These are phyloP conservation scores for Cladosporium sp. DNA, from an alignment of 2,329 filamentous ascomycete genomes.

Conservation along the genomic window DNA sequence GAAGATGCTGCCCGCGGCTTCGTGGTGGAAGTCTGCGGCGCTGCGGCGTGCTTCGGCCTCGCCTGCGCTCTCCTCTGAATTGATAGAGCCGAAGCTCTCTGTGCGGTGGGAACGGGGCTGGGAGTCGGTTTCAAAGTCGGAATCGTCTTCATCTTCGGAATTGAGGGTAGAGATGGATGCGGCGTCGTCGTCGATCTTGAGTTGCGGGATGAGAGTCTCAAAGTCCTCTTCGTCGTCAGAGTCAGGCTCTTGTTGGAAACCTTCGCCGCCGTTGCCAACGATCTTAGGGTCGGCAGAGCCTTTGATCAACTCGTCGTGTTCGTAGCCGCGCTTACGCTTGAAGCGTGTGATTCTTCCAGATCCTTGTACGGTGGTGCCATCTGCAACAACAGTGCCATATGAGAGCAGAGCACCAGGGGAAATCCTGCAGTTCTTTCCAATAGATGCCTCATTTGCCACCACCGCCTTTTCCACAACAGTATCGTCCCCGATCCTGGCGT, in stretches of 20 bases:
- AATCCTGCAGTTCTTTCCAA: constrained; percentile 68
- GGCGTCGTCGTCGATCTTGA: constrained; percentile 28
- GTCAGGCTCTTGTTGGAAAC: constrained; percentile 56
- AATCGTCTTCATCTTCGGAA: constrained; percentile 41
- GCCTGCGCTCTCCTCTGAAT: constrained; percentile 55
- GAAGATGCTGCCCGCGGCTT: constrained; percentile 80
- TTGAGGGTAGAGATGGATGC: constrained; percentile 60
- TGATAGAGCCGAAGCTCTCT: constrained; percentile 54
- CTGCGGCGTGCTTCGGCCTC: constrained; percentile 32
- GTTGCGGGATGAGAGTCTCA: constrained; percentile 38
- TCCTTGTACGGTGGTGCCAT: constrained; percentile 48
- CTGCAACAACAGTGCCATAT: constrained; percentile 67
- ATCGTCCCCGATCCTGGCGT: constrained; percentile 70
- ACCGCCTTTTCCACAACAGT: constrained; percentile 67
- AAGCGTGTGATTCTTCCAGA: constrained; percentile 42
- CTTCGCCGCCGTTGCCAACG: constrained; percentile 56
- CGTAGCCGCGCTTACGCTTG: constrained; percentile 43
- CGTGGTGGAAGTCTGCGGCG: constrained; percentile 70
- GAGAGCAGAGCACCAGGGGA: constrained; percentile 73
- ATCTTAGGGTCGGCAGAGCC: constrained; percentile 44
- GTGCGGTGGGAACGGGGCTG: constrained; percentile 32
- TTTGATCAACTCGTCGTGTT: constrained; percentile 32
- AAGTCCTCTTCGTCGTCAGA: constrained; percentile 60
- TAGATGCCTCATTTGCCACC: constrained; percentile 64
- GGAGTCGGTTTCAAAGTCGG: constrained; percentile 39